Percentiles rank a stretch among this genome's conserved stretches.
These are phyloP conservation scores for Phytophthora fragariaefolia DNA, from an alignment of 352 stramenopile species.

Conservation along the genomic window DNA sequence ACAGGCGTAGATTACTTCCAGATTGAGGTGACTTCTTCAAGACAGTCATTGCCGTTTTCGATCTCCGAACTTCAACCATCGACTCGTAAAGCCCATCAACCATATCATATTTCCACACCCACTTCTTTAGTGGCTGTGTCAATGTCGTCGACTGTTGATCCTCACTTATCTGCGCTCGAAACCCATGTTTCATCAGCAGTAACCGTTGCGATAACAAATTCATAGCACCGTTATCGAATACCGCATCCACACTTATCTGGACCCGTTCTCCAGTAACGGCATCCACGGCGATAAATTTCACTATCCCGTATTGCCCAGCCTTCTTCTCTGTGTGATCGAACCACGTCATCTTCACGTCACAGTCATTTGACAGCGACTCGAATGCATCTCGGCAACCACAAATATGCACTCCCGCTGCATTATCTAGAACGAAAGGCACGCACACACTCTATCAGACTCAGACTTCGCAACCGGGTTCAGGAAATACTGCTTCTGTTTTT, in stretches of 20 bases:
- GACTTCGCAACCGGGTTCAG: too few relatives aligned
- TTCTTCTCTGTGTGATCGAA: neutral
- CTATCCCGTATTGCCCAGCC: neutral
- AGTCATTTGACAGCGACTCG: neutral
- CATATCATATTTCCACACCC: constrained; percentile 1
- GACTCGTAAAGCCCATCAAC: constrained; percentile 10
- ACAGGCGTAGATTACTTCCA: too few relatives aligned
- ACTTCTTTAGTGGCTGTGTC: constrained; percentile 3
- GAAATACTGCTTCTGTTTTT: too few relatives aligned
- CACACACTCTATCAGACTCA: neutral
- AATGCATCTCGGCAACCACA: neutral
- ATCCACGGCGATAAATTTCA: constrained; percentile 5
- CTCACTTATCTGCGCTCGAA: constrained; percentile 4
- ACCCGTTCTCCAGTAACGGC: neutral
- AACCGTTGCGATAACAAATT: neutral
- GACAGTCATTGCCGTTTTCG: too few relatives aligned
- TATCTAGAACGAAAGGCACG: neutral
- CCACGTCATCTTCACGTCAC: neutral
- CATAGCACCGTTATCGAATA: constrained; percentile 11
- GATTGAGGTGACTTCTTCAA: too few relatives aligned
- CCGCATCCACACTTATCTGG: constrained; percentile 9
- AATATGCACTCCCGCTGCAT: neutral
- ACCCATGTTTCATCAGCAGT: constrained; percentile 5
- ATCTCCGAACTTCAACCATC: constrained; percentile 3
- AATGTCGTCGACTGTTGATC: constrained; percentile 1